Evolutionary conservation across 352 stramenopile species (phyloP).

Genomic region (Globisporangium nunn): DNA sequence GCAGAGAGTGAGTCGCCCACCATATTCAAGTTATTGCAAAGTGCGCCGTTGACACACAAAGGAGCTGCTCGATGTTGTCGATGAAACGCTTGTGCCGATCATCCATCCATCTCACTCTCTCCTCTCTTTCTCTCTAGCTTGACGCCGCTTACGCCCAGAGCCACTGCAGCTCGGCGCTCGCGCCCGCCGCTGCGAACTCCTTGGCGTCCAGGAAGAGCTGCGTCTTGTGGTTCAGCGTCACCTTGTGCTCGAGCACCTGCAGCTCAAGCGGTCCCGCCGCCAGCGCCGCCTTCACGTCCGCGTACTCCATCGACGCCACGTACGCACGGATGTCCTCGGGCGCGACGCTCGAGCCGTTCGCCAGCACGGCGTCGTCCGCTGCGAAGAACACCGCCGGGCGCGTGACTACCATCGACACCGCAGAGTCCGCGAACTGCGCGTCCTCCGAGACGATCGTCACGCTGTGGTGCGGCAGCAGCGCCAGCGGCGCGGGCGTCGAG

Average conservation of each 20-base stretch:
- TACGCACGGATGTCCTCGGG: slow-evolving; percentile 52
- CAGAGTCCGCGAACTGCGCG: slow-evolving; percentile 62
- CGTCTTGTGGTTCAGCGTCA: slow-evolving; percentile 42
- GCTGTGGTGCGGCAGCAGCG: slow-evolving; percentile 49
- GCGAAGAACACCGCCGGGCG: slow-evolving; percentile 74
- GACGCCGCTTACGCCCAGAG: slow-evolving; percentile 16
- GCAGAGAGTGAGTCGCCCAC: not conserved
- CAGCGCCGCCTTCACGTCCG: slow-evolving; percentile 60
- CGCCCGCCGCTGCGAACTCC: slow-evolving; percentile 38
- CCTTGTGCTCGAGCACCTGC: slow-evolving; percentile 29
- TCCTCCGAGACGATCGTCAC: slow-evolving; percentile 71
- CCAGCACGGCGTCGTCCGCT: slow-evolving; percentile 25
- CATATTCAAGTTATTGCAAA: not conserved
- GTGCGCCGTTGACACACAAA: not conserved
- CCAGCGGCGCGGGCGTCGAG: slow-evolving; percentile 47
- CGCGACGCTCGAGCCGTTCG: slow-evolving; percentile 31
- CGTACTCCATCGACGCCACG: slow-evolving; percentile 76
- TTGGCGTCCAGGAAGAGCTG: slow-evolving; percentile 77
- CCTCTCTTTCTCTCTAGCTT: not conserved
- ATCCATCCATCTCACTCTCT: not conserved
- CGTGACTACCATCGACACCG: slow-evolving; percentile 53
- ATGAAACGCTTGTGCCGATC: not conserved
- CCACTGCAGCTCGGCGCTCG: slow-evolving; percentile 39
- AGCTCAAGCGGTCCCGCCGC: slow-evolving; percentile 32
- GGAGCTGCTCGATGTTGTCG: not conserved